These are phyloP conservation scores for Entonaema liquescens DNA, from an alignment of 495 filamentous ascomycete genomes.

Conservation along the genomic window DNA sequence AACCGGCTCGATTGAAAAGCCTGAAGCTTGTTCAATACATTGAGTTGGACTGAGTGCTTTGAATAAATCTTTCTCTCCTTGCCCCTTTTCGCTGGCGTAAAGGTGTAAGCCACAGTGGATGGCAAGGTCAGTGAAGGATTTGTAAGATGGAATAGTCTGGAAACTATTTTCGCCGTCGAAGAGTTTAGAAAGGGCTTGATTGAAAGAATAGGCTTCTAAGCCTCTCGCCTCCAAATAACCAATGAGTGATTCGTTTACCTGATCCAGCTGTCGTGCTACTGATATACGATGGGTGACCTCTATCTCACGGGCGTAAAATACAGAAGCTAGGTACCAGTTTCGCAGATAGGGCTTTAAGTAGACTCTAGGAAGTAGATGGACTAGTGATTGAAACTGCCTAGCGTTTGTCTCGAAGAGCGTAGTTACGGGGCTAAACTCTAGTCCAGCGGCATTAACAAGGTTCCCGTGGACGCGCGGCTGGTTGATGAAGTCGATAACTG, in stretches of 20 bases:
- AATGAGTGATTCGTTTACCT: background rate
- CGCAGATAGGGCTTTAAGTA: constrained; percentile 1
- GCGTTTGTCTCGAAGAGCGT: background rate
- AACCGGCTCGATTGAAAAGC: background rate
- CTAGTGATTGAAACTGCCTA: constrained; percentile 1
- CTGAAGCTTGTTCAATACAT: background rate
- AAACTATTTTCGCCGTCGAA: background rate
- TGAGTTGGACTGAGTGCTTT: background rate
- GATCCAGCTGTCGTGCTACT: background rate
- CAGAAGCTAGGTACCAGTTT: constrained; percentile 6
- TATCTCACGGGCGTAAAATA: background rate
- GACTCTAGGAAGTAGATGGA: background rate
- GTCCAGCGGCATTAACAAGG: background rate
- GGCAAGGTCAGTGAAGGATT: background rate
- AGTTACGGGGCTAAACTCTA: background rate
- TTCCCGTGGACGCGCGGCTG: background rate
- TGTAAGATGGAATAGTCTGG: background rate
- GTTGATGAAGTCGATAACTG: constrained; percentile 4
- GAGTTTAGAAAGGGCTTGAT: background rate
- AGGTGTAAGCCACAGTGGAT: background rate
- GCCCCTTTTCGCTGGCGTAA: background rate
- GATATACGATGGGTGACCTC: background rate
- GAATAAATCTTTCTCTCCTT: background rate
- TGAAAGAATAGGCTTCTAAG: background rate
- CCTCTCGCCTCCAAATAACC: background rate